A percentile compares a stretch with the other conserved stretches of the same genome.
Conservation (phyloP, 805 yeast genomes). For the Tetrapisispora phaffii region DNA sequence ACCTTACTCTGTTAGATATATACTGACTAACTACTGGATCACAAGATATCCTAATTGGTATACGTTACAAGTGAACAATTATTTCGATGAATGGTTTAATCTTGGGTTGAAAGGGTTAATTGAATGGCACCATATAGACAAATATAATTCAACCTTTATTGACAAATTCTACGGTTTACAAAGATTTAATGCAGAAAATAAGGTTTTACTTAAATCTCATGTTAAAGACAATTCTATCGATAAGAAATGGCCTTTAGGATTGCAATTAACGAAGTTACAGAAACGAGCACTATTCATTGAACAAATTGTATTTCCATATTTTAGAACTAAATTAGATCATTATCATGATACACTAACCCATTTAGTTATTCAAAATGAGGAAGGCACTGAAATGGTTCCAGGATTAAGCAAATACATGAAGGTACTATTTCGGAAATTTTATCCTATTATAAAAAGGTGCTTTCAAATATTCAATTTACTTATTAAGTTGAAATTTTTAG, state of each 20-base stretch:
- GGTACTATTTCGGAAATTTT: constrained; percentile 42
- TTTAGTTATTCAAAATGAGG: constrained; percentile 32
- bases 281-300: constrained; percentile 45
- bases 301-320: constrained; percentile 56
- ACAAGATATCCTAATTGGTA: constrained; percentile 64
- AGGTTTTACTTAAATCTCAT: constrained; percentile 7
- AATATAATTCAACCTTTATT: constrained; percentile 79
- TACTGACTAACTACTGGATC: constrained; percentile 67
- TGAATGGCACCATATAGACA: constrained; percentile 59
- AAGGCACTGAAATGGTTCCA: constrained; percentile 11
- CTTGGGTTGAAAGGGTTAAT: constrained; percentile 48
- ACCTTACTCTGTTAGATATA: constrained; percentile 73
- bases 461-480: constrained; percentile 42
- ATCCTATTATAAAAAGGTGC: constrained; percentile 47
- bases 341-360: constrained; percentile 54
- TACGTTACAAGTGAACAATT: constrained; percentile 50
- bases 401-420: constrained; percentile 1
- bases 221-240: constrained; percentile 1
- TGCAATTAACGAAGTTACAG: constrained; percentile 46
- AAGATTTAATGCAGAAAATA: constrained; percentile 33
- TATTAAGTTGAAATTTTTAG: constrained; percentile 53
- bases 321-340: constrained; percentile 57
- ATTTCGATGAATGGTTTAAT: constrained; percentile 61
- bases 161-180: constrained; percentile 89
- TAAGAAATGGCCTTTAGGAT: constrained; percentile 16